Base-by-base conservation (phyloP, 768 basidiomycete genomes). In the Tricholoma hemisulphureum region DNA sequence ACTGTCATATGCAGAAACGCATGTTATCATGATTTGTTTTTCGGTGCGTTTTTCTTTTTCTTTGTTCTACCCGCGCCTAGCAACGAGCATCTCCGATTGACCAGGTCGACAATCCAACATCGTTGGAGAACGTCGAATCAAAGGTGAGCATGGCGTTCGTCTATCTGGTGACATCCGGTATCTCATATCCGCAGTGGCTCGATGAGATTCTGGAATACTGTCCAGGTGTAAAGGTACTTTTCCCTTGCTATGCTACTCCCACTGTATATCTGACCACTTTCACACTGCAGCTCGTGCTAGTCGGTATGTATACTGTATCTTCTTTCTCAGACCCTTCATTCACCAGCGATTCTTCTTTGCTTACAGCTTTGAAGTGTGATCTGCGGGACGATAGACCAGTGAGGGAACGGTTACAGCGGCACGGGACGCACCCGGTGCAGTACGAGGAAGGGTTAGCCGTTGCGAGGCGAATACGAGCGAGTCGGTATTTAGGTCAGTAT, bases 21-120 rank as follows among this genome's bases (percentile, higher is more conserved):
- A 98, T 74, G 89, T 98, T 58, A 83, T 98, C 61, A 91, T 98
- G 90, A 78, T 98, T 23, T 98, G 96, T 73, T 98, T 97, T 71
- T 96, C 95, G 34, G 93, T 93, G 61, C 57, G 85, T 9, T 29
- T 24, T 28, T 41, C 43, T 24, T 37, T 28, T 39, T 28, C 5
- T 24, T 16, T 41, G 23, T 16, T 57, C 34, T 29, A 24, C 16
- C 60, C 55, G 67, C 32, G 59, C 69, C 20, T 32, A 56, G 56
- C 16, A 31, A 21, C 21, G 13, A n/a, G 18, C 16, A 28, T 63
- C 29, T 57, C 46, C 26, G 7, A 16, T 6, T 51, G 29, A 24
- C 16, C 14, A 92, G 90, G 88, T 96, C 29, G 96, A 98, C 70
- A 95, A 94, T 62, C 96, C 95, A 8, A 83, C 84, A n/a, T 97